Evolutionary conservation across 108 stramenopile species (phyloP).

Genomic region (Cylindrotheca closterium): DNA sequence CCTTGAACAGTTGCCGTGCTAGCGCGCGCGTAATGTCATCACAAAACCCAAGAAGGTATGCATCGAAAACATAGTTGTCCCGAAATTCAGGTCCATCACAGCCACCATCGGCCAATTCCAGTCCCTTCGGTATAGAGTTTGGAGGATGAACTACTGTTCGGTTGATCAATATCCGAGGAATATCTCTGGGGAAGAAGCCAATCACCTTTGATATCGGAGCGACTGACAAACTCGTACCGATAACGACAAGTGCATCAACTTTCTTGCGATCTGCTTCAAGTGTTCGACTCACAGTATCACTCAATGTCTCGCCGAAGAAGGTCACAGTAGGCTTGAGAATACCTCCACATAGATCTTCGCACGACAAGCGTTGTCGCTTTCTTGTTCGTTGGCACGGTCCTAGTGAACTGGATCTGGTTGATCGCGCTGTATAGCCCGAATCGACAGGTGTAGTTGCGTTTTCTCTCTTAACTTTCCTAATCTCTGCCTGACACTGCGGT

Average conservation of each 20-base stretch:
- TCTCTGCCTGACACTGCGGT: slow-evolving; percentile 48
- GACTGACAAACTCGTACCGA: slow-evolving; percentile 87
- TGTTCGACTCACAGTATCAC: slow-evolving; percentile 43
- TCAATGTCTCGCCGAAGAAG: slow-evolving; percentile 84
- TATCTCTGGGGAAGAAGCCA: slow-evolving; percentile 51
- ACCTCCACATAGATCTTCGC: slow-evolving; percentile 57
- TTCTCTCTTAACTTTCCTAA: neutral
- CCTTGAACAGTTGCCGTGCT: slow-evolving; percentile 34
- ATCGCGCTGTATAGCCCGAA: neutral
- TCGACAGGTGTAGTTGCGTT: neutral
- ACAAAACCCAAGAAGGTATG: slow-evolving; percentile 81
- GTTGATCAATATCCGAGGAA: slow-evolving; percentile 84
- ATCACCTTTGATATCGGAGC: slow-evolving; percentile 86
- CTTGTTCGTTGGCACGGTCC: slow-evolving; percentile 7
- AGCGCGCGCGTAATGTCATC: slow-evolving; percentile 75
- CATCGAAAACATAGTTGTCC: slow-evolving; percentile 66
- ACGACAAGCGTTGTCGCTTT: slow-evolving; percentile 6
- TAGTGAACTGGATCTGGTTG: slow-evolving; percentile 6
- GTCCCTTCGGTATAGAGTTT: neutral
- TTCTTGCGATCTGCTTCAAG: slow-evolving; percentile 69
- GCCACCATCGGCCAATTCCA: slow-evolving; percentile 9
- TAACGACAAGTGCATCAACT: slow-evolving; percentile 85
- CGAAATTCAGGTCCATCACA: slow-evolving; percentile 41
- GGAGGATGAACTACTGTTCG: slow-evolving; percentile 67
- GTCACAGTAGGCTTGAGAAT: slow-evolving; percentile 82